Base-by-base conservation (phyloP, 805 yeast species). In the Pichia gijzeniarum region DNA sequence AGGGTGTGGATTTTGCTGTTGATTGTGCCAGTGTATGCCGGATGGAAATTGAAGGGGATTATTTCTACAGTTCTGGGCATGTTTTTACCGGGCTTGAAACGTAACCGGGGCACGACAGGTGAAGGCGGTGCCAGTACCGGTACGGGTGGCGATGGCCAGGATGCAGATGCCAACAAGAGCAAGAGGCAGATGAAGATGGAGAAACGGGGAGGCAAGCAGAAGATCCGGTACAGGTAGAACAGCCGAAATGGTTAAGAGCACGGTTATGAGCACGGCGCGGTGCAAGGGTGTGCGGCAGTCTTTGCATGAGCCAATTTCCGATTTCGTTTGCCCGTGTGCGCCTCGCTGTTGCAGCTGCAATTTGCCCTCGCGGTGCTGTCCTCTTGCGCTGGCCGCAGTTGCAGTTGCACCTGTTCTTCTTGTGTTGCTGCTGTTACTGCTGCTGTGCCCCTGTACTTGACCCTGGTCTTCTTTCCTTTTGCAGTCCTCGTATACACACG, bases 1-100 rank as follows among this genome's bases (percentile, higher is more conserved):
- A 71, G 72, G 56, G 78, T 77, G 8, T 85, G 88, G 88, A 69
- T 68, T 53, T 47, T 80, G 32, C 72, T 70, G 52, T 47, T 66
- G n/a, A 58, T 65, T 40, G 68, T 80, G 35, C 87, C 87, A 1
- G 71, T 63, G 0, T 80, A 61, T 60, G 77, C 78, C 3, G 58
- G 55, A 5, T 77, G 69, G 63, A 77, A 75, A 57, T 50, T 75
- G 17, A 64, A 65, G 49, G 65, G 72, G 1, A 50, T 74, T 30
- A 64, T 71, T 16, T 52, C 61, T 35, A 48, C 51, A 38, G 52
- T 64, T 21, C 45, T 52, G 18, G 51, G 54, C 4, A 37, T 58
- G 45, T 27, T 56, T 12, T 33, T 61, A 51, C 45, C 58, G 17
- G 33, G 27, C 12, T 9, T 28, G 20, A 41, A 47, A 28, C n/a